phyloP scores from a whole-genome alignment of 176 grass and related monocot species.

The Oryza brachyantha region DNA sequence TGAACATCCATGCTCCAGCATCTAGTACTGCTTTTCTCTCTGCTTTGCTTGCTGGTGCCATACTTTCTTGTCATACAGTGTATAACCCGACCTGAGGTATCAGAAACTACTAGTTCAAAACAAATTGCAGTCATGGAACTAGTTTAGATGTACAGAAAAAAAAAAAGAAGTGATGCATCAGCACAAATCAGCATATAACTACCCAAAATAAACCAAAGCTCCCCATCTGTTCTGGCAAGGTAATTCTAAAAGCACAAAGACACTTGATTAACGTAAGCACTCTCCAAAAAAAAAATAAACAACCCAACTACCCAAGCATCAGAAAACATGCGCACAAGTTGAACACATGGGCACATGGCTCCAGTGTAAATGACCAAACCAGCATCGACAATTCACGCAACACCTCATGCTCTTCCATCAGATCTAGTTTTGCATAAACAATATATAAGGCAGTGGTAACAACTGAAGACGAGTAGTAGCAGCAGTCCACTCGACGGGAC shows the following conservation, averaged over 20 bases:
- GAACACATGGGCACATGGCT: neutral
- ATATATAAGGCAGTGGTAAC: no score
- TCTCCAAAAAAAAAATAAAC: neutral
- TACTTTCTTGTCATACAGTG: conserved; percentile 29
- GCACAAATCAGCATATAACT: neutral
- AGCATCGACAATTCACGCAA: neutral
- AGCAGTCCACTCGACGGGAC: neutral
- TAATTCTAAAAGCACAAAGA: neutral
- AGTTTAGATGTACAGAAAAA: neutral
- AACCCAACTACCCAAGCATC: no score
- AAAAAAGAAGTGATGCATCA: neutral
- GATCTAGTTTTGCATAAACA: neutral
- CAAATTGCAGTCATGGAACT: neutral
- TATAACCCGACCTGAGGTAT: neutral
- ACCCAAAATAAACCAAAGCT: neutral
- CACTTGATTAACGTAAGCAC: no score
- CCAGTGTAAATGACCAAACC: neutral
- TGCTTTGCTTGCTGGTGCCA: conserved; percentile 60
- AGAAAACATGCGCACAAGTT: neutral
- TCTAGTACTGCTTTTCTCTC: conserved; percentile 65
- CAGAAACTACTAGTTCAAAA: neutral
- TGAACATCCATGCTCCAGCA: conserved; percentile 79
- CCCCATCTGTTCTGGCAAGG: neutral
- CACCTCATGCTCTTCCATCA: neutral
- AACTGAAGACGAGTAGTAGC: no score